Conservation (phyloP, 176 grass and related monocot species). For the Bonia amplexicaulis region DNA sequence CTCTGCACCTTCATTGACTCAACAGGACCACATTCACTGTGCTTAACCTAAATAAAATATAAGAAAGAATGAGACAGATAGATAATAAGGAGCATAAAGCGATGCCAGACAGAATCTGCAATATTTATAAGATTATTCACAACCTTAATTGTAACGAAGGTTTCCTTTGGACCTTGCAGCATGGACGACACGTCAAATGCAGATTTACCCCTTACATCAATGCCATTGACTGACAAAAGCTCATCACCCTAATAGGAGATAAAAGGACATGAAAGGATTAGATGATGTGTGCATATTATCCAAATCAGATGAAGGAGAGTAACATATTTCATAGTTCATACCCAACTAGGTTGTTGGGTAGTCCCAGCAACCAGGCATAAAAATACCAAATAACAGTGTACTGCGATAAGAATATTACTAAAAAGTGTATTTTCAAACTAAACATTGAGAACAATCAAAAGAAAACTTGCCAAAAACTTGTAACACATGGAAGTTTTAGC, state of each 20-base stretch:
- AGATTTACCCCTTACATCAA: slow-evolving; percentile 75
- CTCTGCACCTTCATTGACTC: slow-evolving; percentile 92
- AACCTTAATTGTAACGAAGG: slow-evolving; percentile 91
- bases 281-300: background rate
- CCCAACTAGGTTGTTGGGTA: background rate
- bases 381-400: slow-evolving; percentile 14
- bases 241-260: slow-evolving; percentile 77
- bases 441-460: background rate
- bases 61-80: slow-evolving; percentile 30
- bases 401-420: background rate
- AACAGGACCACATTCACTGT: slow-evolving; percentile 67
- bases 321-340: slow-evolving; percentile 7
- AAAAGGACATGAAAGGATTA: slow-evolving; percentile 8
- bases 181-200: slow-evolving; percentile 92
- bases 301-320: background rate
- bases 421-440: background rate
- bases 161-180: slow-evolving; percentile 92
- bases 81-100: slow-evolving; percentile 6
- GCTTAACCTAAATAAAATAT: slow-evolving; percentile 72
- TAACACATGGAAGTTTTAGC: background rate
- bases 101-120: background rate
- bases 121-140: slow-evolving; percentile 4
- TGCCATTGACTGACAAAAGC: slow-evolving; percentile 81
- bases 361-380: slow-evolving; percentile 13
- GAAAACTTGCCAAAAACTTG: background rate